Conservation (phyloP, 441 rosid species). For the Melastoma candidum region DNA sequence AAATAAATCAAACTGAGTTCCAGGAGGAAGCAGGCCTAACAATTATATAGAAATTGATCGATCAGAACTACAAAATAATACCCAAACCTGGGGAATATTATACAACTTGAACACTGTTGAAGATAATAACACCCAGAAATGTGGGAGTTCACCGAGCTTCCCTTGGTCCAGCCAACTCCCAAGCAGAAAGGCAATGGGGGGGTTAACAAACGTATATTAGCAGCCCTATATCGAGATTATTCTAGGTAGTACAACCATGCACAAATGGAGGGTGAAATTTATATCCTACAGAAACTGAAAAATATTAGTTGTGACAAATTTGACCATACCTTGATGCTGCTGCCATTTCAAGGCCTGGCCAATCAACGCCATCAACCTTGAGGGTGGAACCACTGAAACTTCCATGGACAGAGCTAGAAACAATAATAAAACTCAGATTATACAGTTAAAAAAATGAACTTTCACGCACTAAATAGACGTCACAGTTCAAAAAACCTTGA, state of each 20-base stretch:
- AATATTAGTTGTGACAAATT: neutral
- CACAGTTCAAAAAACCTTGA: conserved; percentile 50
- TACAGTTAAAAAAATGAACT: conserved; percentile 5
- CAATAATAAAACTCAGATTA: conserved; percentile 10
- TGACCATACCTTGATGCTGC: conserved; percentile 87
- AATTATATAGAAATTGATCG: conserved; percentile 11
- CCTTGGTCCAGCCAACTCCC: too few relatives aligned
- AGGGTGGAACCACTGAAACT: conserved; percentile 96
- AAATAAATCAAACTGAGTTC: conserved; percentile 98
- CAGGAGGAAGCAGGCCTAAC: conserved; percentile 90
- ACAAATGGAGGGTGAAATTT: neutral
- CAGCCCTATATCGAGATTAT: too few relatives aligned
- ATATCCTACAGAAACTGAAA: neutral
- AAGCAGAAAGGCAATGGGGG: too few relatives aligned
- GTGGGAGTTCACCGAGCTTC: too few relatives aligned
- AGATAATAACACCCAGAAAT: neutral
- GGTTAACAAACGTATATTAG: too few relatives aligned
- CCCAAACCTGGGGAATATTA: conserved; percentile 1
- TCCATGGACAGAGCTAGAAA: conserved; percentile 78
- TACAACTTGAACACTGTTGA: too few relatives aligned
- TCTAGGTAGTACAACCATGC: neutral
- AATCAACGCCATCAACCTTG: conserved; percentile 93
- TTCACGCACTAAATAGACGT: neutral
- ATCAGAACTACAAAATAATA: conserved; percentile 10
- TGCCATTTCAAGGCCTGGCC: conserved; percentile 99